Evolutionary conservation across 768 basidiomycete species (phyloP), one percentile per base, ranked within the genome.

Genomic region (Hemileccinum impolitum): DNA sequence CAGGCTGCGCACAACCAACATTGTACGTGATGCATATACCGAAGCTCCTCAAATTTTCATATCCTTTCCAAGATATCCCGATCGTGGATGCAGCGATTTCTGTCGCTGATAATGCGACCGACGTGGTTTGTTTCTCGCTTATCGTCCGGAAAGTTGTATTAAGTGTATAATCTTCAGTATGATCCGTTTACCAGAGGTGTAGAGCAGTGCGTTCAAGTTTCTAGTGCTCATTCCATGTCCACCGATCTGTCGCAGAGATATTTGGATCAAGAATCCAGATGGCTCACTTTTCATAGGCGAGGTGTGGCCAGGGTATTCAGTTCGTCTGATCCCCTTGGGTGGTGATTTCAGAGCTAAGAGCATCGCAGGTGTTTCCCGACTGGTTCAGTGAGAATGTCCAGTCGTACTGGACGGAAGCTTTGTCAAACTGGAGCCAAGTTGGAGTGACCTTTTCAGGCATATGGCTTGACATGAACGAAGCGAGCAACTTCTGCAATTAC

Each of bases 241-340:
- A 32, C 28, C 30, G 12, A 52, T 36, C 10, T 18, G 30, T n/a
- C 19, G 23, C 55, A 85, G 83, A 40, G 75, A 79, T 36, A 76
- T 82, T 2, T 90, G 82, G 67, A 76, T 90, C 45, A 86, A 80
- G 58, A 87, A 89, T 61, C 82, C 82, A 0, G 82, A 88, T 59
- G 81, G 79, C 0, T 75, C 81, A 37, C 77, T 83, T 56, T 88
- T 85, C 63, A 66, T 87, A 14, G 88, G 88, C 6, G 73, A 84
- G 62, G 87, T 87, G 6, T 89, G 84, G 85, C 85, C 86, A 10
- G 86, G 86, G 11, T 84, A 79, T 65, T 85, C 84, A 13, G 84
- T 81, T 36, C n/a, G 72, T 59, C n/a, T 26, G 1, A 14, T 37
- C 31, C 0, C 12, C 25, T 15, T 13, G 6, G 37, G 17, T 14